Percentiles rank a stretch among this genome's conserved stretches.
phyloP scores from a whole-genome alignment of 495 filamentous ascomycete species.

The Tuber magnatum region DNA sequence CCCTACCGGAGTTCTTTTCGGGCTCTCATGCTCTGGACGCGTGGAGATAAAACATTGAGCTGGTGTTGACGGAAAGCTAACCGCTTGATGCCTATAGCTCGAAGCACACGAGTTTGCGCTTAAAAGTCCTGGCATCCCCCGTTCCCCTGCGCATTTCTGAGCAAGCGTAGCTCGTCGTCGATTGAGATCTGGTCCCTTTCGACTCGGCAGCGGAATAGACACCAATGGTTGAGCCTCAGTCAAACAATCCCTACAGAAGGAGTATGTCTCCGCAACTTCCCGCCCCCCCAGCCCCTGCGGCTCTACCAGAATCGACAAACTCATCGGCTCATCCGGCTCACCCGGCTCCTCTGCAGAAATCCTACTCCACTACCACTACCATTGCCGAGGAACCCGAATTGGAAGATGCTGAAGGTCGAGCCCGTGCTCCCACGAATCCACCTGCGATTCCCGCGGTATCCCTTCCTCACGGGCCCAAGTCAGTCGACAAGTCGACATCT shows the following conservation, averaged over 20 bases:
- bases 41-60: not conserved
- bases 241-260: conserved; percentile 38
- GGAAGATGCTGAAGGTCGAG: conserved; percentile 13
- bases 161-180: conserved; percentile 1
- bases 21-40: not conserved
- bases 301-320: conserved; percentile 21
- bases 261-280: conserved; percentile 36
- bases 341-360: conserved; percentile 28
- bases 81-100: not conserved
- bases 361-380: conserved; percentile 35
- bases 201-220: conserved; percentile 5
- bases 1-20: not conserved
- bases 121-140: conserved; percentile 1
- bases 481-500: conserved; percentile 9
- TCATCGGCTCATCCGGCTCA: conserved; percentile 11
- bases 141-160: not conserved
- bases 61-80: conserved; percentile 4
- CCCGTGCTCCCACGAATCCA: conserved; percentile 12
- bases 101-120: not conserved
- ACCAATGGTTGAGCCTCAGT: conserved; percentile 35
- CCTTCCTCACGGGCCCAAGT: conserved; percentile 12
- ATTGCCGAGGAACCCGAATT: conserved; percentile 34
- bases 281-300: conserved; percentile 28
- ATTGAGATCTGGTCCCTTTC: not conserved
- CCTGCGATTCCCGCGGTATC: not conserved